Evolutionary conservation across 2,329 filamentous ascomycete genomes (phyloP).

Genomic region (Trichoderma koningiopsis): DNA sequence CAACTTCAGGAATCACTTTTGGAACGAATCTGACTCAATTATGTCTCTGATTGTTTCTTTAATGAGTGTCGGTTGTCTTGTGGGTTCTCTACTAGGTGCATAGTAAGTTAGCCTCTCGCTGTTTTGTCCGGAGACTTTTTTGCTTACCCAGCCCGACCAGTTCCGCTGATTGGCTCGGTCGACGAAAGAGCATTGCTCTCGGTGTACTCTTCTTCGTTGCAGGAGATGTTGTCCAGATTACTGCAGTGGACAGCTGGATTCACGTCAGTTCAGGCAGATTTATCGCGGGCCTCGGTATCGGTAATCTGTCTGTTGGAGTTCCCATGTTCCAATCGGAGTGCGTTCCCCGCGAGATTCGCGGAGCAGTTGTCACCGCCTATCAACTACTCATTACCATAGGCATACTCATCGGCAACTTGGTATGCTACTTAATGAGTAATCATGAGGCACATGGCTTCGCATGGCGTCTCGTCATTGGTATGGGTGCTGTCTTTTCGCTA

Average conservation of each 20-base stretch:
- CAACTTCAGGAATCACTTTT: slow-evolving; percentile 58
- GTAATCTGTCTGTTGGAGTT: slow-evolving; percentile 65
- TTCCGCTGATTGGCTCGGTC: slow-evolving; percentile 60
- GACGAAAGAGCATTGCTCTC: slow-evolving; percentile 56
- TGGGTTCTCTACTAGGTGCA: slow-evolving; percentile 57
- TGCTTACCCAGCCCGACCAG: slow-evolving; percentile 27
- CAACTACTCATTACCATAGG: slow-evolving; percentile 75
- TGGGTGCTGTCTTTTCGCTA: slow-evolving; percentile 56
- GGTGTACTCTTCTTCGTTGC: slow-evolving; percentile 60
- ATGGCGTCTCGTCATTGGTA: slow-evolving; percentile 65
- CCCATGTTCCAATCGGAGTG: slow-evolving; percentile 70
- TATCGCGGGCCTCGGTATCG: slow-evolving; percentile 68
- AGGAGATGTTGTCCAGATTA: slow-evolving; percentile 68
- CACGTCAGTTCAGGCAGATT: slow-evolving; percentile 68
- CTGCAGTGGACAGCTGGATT: slow-evolving; percentile 60
- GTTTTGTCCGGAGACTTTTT: background rate
- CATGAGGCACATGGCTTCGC: slow-evolving; percentile 48
- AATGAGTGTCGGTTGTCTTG: slow-evolving; percentile 56
- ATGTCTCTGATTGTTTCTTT: slow-evolving; percentile 58
- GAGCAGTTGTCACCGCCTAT: slow-evolving; percentile 68
- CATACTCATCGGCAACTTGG: slow-evolving; percentile 59
- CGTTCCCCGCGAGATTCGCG: slow-evolving; percentile 63
- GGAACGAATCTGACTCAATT: slow-evolving; percentile 45
- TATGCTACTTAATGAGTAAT: slow-evolving; percentile 55
- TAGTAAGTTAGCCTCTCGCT: slow-evolving; percentile 39